Conservation (phyloP, 2,329 filamentous ascomycete genomes). For the Cercospora beticola region DNA sequence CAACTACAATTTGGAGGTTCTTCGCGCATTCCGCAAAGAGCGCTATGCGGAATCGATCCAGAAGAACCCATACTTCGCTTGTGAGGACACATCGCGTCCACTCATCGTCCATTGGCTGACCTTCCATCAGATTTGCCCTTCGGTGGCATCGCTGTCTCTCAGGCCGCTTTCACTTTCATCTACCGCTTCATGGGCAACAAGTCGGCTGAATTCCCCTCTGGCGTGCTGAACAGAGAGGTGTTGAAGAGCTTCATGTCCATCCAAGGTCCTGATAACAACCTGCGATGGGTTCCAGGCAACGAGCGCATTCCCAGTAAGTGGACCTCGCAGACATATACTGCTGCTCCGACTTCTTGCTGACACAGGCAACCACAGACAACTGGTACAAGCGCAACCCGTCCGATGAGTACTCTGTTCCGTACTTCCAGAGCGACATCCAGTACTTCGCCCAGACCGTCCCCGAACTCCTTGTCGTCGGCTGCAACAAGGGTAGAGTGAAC, state of each 20-base stretch:
- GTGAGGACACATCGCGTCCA: conserved; percentile 3
- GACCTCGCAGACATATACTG: conserved; percentile 33
- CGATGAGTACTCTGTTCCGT: conserved; percentile 36
- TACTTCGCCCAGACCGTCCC: conserved; percentile 34
- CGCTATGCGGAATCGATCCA: conserved; percentile 33
- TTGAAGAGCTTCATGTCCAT: conserved; percentile 45
- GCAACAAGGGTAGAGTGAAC: conserved; percentile 40
- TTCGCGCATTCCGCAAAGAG: conserved; percentile 30
- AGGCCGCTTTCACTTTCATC: conserved; percentile 38
- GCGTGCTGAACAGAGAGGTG: conserved; percentile 39
- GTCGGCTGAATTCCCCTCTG: conserved; percentile 41
- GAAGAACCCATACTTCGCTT: conserved; percentile 38
- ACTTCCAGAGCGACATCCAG: conserved; percentile 31
- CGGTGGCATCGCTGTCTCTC: conserved; percentile 33
- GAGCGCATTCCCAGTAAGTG: conserved; percentile 43
- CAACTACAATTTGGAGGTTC: conserved; percentile 36
- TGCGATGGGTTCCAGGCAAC: conserved; percentile 37
- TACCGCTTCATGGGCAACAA: conserved; percentile 45
- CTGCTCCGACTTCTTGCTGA: conserved; percentile 5
- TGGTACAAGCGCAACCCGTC: conserved; percentile 37
- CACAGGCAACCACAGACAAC: conserved; percentile 41
- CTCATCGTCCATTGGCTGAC: conserved; percentile 8
- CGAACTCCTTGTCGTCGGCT: conserved; percentile 35
- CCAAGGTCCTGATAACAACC: conserved; percentile 35
- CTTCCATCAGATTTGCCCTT: conserved; percentile 24